These are phyloP conservation scores for Zygnema circumcarinatum DNA, from an alignment of 139 green algal species.

Conservation along the genomic window DNA sequence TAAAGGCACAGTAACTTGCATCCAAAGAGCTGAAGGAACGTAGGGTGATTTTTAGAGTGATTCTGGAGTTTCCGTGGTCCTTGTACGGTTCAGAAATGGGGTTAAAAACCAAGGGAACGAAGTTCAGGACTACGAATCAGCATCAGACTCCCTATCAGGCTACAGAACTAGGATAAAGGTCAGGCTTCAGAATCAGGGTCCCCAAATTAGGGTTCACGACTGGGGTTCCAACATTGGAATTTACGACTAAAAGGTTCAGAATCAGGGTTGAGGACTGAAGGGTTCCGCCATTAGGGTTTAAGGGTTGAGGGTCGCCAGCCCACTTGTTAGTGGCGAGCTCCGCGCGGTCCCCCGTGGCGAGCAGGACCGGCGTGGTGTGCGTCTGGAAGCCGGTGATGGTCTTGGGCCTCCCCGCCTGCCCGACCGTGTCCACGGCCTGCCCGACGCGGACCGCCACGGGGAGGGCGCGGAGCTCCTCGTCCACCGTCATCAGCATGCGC, in stretches of 20 bases:
- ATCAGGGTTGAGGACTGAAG: neutral
- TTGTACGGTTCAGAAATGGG: neutral
- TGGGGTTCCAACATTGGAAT: neutral
- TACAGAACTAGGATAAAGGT: neutral
- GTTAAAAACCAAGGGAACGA: neutral
- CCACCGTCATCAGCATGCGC: conserved; percentile 96
- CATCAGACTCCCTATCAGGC: neutral
- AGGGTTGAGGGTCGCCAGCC: neutral
- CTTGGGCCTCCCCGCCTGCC: conserved; percentile 96
- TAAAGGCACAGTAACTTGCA: neutral
- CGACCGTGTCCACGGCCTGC: conserved; percentile 95
- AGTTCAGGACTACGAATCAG: neutral
- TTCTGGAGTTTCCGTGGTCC: neutral
- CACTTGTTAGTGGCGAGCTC: conserved; percentile 94
- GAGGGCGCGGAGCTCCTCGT: conserved; percentile 85
- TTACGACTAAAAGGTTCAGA: neutral
- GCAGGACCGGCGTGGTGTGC: conserved; percentile 95
- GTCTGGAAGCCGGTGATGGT: conserved; percentile 97
- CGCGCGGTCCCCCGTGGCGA: conserved; percentile 88
- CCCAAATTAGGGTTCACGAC: neutral
- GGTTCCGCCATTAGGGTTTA: neutral
- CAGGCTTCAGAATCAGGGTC: too few relatives aligned
- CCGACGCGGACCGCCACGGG: conserved; percentile 88
- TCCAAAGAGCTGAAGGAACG: neutral
- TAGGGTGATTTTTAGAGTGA: neutral